phyloP scores from a whole-genome alignment of 2,329 filamentous ascomycete species.

The Periconia macrospinosa region DNA sequence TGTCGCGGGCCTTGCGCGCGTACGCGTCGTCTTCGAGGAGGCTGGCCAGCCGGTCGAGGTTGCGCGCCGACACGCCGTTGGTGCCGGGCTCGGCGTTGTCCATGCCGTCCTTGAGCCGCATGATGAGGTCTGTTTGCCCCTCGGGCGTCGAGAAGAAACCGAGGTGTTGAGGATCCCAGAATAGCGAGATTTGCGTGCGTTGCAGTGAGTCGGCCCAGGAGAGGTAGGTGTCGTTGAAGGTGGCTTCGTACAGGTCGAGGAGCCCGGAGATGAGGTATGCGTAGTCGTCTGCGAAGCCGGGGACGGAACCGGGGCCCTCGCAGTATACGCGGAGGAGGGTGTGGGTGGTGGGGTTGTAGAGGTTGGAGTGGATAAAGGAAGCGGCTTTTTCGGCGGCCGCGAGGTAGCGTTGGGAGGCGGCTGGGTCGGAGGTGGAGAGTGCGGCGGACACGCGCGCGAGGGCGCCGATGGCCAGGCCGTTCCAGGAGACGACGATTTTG shows the following conservation, averaged over 20 bases:
- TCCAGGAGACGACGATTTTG: constrained; percentile 86
- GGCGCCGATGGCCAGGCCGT: constrained; percentile 82
- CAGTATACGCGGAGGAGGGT: constrained; percentile 75
- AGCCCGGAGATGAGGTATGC: constrained; percentile 84
- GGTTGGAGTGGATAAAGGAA: constrained; percentile 68
- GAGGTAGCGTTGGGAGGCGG: constrained; percentile 63
- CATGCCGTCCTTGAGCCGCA: constrained; percentile 93
- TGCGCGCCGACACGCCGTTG: constrained; percentile 83
- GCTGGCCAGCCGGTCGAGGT: constrained; percentile 78
- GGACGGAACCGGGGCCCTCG: constrained; percentile 64
- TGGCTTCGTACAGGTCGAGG: constrained; percentile 81
- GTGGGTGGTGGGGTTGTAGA: constrained; percentile 68
- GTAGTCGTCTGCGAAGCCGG: constrained; percentile 91
- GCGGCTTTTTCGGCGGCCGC: constrained; percentile 69
- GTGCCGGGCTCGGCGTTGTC: constrained; percentile 88
- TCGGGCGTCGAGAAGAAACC: constrained; percentile 75
- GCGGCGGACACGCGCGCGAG: constrained; percentile 75
- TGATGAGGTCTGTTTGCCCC: constrained; percentile 68
- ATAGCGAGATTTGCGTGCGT: constrained; percentile 72
- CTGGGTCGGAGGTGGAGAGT: constrained; percentile 62
- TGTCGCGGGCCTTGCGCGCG: constrained; percentile 67
- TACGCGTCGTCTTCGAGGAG: constrained; percentile 70
- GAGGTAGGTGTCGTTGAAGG: constrained; percentile 73
- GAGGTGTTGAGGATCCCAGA: constrained; percentile 66
- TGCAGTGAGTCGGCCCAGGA: constrained; percentile 83